phyloP scores from a whole-genome alignment of 768 basidiomycete species.

The Nevesoporus exiguus region DNA sequence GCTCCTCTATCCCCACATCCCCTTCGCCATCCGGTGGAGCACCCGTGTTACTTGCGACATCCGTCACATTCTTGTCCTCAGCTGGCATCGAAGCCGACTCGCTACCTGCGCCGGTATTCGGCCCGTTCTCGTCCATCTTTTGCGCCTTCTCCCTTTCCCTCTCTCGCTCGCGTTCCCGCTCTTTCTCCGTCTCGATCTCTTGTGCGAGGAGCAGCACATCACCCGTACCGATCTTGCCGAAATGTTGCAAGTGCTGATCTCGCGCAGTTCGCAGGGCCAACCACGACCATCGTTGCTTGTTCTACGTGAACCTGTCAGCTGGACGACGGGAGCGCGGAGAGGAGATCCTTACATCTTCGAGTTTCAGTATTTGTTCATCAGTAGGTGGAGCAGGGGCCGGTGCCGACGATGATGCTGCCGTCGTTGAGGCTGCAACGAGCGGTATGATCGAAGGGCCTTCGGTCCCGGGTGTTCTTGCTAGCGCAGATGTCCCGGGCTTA shows the following conservation, averaged over 20 bases:
- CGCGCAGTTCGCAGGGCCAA: conserved; percentile 75
- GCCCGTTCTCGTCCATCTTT: conserved; percentile 22
- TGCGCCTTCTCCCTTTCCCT: conserved; percentile 31
- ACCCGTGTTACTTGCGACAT: conserved; percentile 16
- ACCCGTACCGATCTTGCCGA: conserved; percentile 78
- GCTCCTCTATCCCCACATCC: conserved; percentile 52
- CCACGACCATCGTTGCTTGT: conserved; percentile 78
- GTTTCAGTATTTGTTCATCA: conserved; percentile 52
- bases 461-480: conserved; percentile 30
- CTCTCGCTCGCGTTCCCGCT: conserved; percentile 38
- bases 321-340: background rate
- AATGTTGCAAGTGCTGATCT: conserved; percentile 69
- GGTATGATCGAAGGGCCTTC: conserved; percentile 30
- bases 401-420: conserved; percentile 9
- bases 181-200: conserved; percentile 36
- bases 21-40: conserved; percentile 33
- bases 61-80: conserved; percentile 24
- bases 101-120: conserved; percentile 22
- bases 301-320: conserved; percentile 41
- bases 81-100: conserved; percentile 32
- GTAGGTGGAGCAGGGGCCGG: conserved; percentile 28
- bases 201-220: conserved; percentile 52
- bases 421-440: conserved; percentile 2
- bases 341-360: conserved; percentile 53
- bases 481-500: conserved; percentile 51